Conservation (phyloP, 2,329 filamentous ascomycete genomes). For the Trichoderma sp. region DNA sequence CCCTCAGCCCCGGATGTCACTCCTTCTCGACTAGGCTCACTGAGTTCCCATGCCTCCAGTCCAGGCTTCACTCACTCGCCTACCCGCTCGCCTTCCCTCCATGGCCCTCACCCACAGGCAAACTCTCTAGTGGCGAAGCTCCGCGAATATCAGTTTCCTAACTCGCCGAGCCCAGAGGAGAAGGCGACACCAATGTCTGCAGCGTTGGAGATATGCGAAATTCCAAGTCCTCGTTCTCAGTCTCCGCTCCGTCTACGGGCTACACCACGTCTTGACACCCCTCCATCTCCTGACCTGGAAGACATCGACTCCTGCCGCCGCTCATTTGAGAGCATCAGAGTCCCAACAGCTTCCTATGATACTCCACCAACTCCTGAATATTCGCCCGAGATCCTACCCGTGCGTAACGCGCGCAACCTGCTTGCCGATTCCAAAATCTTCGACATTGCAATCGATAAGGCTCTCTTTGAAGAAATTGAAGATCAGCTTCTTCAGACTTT, state of each 20-base stretch:
- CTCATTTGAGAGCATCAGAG: constrained; percentile 22
- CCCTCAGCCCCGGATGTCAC: constrained; percentile 30
- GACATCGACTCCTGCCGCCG: constrained; percentile 25
- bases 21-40: constrained; percentile 19
- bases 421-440: constrained; percentile 33
- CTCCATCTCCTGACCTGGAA: constrained; percentile 35
- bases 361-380: constrained; percentile 36
- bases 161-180: constrained; percentile 34
- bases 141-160: constrained; percentile 42
- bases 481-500: constrained; percentile 31
- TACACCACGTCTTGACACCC: constrained; percentile 34
- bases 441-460: constrained; percentile 32
- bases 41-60: constrained; percentile 20
- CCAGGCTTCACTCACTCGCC: constrained; percentile 26
- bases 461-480: constrained; percentile 31
- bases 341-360: constrained; percentile 24
- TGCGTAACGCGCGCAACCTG: constrained; percentile 28
- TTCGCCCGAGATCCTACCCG: constrained; percentile 35
- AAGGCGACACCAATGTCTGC: constrained; percentile 31
- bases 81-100: constrained; percentile 32
- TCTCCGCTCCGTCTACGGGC: constrained; percentile 30
- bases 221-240: constrained; percentile 31
- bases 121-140: constrained; percentile 34
- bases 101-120: constrained; percentile 25
- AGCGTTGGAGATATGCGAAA: constrained; percentile 28